phyloP scores from a whole-genome alignment of 768 basidiomycete species.

The Hericium rajendrae region DNA sequence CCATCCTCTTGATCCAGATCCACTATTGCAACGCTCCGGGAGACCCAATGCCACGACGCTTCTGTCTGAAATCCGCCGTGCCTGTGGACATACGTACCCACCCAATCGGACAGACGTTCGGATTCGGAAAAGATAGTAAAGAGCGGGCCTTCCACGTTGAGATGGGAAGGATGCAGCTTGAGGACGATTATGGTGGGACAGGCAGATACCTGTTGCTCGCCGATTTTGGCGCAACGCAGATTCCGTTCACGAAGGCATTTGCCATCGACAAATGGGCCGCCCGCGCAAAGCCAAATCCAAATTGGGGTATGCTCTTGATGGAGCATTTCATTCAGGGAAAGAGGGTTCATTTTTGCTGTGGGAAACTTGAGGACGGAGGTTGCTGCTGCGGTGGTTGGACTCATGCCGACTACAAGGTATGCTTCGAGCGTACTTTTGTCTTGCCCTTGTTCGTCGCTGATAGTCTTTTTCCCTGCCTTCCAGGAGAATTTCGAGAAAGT shows the following conservation, averaged over 20 bases:
- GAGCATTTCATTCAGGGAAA: neutral
- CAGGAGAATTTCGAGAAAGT: no score
- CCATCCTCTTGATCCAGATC: neutral
- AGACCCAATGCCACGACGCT: neutral
- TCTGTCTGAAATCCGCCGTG: neutral
- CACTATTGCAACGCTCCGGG: neutral
- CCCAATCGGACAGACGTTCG: neutral
- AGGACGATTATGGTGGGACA: neutral
- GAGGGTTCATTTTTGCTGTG: slow-evolving; percentile 4
- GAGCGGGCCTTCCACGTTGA: neutral
- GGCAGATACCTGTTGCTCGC: slow-evolving; percentile 2
- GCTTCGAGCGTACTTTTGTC: neutral
- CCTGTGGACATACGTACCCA: neutral
- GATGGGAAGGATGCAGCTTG: slow-evolving; percentile 1
- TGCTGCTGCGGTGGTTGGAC: slow-evolving; percentile 8
- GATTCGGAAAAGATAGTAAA: neutral
- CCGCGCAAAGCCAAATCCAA: neutral
- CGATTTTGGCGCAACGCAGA: neutral
- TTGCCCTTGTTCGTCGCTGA: no score
- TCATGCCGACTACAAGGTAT: neutral
- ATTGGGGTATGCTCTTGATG: neutral
- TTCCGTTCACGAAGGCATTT: slow-evolving; percentile 4
- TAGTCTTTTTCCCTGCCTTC: no score
- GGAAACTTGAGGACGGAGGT: neutral
- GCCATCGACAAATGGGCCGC: neutral